Evolutionary conservation across 2,329 filamentous ascomycete genomes (phyloP), one percentile per base, ranked within the genome.

Genomic region (Aspergillus clavatus): DNA sequence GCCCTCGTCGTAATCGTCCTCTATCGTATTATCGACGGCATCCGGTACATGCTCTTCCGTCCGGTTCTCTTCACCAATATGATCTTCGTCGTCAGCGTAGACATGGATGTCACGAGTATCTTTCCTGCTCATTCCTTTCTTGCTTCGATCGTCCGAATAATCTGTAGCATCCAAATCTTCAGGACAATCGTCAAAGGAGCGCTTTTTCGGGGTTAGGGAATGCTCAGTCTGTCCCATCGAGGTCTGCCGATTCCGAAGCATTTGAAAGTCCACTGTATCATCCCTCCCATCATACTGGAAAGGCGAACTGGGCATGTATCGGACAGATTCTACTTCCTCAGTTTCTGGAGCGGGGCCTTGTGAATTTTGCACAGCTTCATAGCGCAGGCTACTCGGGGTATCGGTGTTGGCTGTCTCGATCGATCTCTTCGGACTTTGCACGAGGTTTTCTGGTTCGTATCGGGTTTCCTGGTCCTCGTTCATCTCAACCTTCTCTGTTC

Each of bases 1-100:
- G 33, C 66, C 66, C 50, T 72, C 69, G 24, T 71, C 65, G 14
- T 54, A 58, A 10, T 54, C 65, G 21, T 70, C 67, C 27, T 70
- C 63, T 38, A 70, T 59, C 40, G 65, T 57, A 40, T 65, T 70
- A 42, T 60, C 62, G 27, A 53, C 63, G 16, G 64, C 58, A n/a
- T 60, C 57, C 22, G 45, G 55, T 14, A 27, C 47, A 16, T 18
- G 27, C 16, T 21, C 39, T 16, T 52, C 47, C 18, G 26, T 24
- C 6, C 50, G 18, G 31, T 46, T 55, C 38, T 52, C 52, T 12
- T 59, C 56, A 37, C 55, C 46, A 8, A 50, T 43, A 16, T 56
- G 46, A 4, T 53, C 50, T 18, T 59, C 59, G 29, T 64, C 60
- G 33, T 63, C 62, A 10, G 51, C 42, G 43, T 63, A 60, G 8